Percentiles rank a stretch among this genome's conserved stretches.
These are phyloP conservation scores for Hypholoma sublateritium DNA, from an alignment of 768 basidiomycete genomes.

Conservation along the genomic window DNA sequence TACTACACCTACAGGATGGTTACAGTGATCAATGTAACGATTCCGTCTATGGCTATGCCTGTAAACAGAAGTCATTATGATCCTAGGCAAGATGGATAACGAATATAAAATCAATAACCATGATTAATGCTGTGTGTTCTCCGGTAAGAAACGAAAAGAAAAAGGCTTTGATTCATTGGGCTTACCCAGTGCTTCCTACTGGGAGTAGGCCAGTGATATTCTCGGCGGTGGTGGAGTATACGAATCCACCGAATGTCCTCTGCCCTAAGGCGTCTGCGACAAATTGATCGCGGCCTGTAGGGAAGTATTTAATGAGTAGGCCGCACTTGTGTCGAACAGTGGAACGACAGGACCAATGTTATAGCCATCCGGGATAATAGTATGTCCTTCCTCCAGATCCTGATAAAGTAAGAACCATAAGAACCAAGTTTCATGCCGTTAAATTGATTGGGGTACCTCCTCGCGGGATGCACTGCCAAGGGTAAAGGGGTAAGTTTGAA, in stretches of 20 bases:
- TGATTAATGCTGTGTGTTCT: constrained; percentile 31
- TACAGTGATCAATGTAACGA: constrained; percentile 54
- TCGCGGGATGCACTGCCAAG: constrained; percentile 33
- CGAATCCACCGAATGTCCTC: constrained; percentile 41
- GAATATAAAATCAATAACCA: constrained; percentile 6
- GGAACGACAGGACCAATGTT: constrained; percentile 22
- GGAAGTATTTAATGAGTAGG: background rate
- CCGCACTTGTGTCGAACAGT: background rate
- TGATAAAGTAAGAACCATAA: constrained; percentile 6
- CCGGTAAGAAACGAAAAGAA: background rate
- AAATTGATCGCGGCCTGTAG: constrained; percentile 28
- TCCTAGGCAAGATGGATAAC: background rate
- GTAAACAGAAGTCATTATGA: background rate
- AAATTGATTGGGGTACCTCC: constrained; percentile 25
- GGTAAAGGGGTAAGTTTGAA: background rate
- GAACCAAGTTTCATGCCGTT: background rate
- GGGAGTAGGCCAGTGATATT: constrained; percentile 56
- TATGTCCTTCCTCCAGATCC: constrained; percentile 29
- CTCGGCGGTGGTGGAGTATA: constrained; percentile 43
- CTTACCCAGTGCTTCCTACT: constrained; percentile 46
- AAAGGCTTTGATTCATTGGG: background rate
- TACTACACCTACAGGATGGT: constrained; percentile 28
- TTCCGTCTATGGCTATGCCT: constrained; percentile 64
- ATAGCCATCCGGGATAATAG: constrained; percentile 33
- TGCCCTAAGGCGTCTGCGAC: constrained; percentile 28